Evolutionary conservation across 257 asterid species (phyloP), one percentile per base, ranked within the genome.

Genomic region (Vinca minor): DNA sequence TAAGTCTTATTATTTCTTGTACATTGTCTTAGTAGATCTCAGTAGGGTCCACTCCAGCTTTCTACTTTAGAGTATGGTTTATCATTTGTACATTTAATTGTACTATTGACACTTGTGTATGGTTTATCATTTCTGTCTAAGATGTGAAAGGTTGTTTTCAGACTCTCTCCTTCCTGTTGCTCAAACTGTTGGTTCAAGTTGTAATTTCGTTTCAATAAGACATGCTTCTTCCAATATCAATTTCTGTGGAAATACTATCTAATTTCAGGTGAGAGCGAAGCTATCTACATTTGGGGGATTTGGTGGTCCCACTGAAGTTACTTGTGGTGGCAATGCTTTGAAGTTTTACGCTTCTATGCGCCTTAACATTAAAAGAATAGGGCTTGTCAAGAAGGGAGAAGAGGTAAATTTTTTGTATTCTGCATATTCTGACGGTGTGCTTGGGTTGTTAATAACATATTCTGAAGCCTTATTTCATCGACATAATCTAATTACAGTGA

Each of bases 281-380:
- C 82, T 93, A 20, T 74, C 86, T 62, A 83, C 93, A 49, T 84
- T 82, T 76, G 91, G 87, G 69, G 91, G 87, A 69, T 93, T 84
- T 82, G 95, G 96, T 15, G 97, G 97, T 54, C 94, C 95, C 34
- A 32, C 82, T 70, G 97, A 93, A 82, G 95, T 87, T 70, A 93
- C 99, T n/a, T 93, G 99, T 76, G 99, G 97, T 59, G 99, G 99
- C 39, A 93, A 93, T 79, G 99, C 99, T 63, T 80, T 93, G 84
- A 93, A 93, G 71, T 89, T 87, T 75, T 93, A 93, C 73, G 94
- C 99, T 80, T 93, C 99, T 39, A 81, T 93, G 76, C 99, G 95
- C 44, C 85, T 93, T 48, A 82, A 93, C 77, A 82, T 93, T 64
- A 89, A 75, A 77, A 83, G 97, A 75, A 83, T 77, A 38, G 99